Conservation (phyloP, 2,329 filamentous ascomycete species). For the Truncatella angustata region DNA sequence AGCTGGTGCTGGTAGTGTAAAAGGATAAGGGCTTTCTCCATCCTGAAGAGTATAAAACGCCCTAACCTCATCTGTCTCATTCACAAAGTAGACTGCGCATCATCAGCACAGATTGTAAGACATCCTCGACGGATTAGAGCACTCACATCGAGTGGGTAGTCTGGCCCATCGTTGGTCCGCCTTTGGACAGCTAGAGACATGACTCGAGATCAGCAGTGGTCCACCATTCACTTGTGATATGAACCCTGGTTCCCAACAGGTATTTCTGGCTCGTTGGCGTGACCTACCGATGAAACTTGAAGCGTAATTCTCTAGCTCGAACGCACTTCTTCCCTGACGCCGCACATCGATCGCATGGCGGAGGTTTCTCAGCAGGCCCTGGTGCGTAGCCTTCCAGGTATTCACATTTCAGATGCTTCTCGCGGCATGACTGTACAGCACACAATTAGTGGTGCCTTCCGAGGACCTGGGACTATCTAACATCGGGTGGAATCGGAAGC, state of each 20-base stretch:
- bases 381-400: background rate
- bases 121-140: background rate
- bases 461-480: too few relatives aligned
- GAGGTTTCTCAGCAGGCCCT: background rate
- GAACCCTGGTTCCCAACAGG: too few relatives aligned
- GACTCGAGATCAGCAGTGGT: background rate
- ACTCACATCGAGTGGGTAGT: background rate
- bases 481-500: too few relatives aligned
- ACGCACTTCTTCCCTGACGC: conserved; percentile 1
- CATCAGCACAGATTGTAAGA: background rate
- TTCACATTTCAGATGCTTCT: conserved; percentile 7
- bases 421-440: background rate
- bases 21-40: conserved; percentile 1
- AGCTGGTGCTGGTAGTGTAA: background rate
- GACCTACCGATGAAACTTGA: conserved; percentile 6
- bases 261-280: background rate
- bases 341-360: background rate
- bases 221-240: too few relatives aligned
- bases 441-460: background rate
- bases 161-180: conserved; percentile 1
- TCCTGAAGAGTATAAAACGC: conserved; percentile 1
- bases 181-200: background rate
- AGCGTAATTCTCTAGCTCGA: background rate
- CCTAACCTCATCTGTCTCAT: conserved; percentile 2
- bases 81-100: conserved; percentile 1